phyloP scores from a whole-genome alignment of 2,329 filamentous ascomycete species.

The Emergomyces orientalis region DNA sequence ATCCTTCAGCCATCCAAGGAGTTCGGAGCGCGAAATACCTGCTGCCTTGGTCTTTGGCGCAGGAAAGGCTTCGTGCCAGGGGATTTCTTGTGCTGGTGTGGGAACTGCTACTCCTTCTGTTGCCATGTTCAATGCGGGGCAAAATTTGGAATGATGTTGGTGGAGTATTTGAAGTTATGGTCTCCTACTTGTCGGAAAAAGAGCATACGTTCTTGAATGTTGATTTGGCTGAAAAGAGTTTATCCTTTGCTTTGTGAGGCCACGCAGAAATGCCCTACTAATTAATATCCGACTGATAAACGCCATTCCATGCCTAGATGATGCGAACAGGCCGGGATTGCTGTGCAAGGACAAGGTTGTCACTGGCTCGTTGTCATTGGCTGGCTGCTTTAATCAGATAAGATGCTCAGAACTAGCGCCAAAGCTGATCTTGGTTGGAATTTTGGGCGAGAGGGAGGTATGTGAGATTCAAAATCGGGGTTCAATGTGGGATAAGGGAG shows the following conservation, averaged over 20 bases:
- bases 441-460: neutral
- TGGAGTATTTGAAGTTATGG: neutral
- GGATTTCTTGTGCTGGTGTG: conserved; percentile 15
- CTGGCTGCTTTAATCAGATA: neutral
- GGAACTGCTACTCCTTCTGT: neutral
- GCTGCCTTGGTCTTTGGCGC: conserved; percentile 24
- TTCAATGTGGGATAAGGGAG: neutral
- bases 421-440: no score
- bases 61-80: conserved; percentile 37
- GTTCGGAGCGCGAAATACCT: conserved; percentile 25
- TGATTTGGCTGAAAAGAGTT: neutral
- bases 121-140: neutral
- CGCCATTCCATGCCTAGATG: neutral
- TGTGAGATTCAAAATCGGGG: neutral
- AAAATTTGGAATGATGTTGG: neutral
- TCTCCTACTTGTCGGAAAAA: neutral
- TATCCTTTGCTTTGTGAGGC: neutral
- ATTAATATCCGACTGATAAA: neutral
- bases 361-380: neutral
- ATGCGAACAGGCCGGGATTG: no score
- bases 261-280: neutral
- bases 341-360: no score
- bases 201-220: neutral
- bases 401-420: no score
- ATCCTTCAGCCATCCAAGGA: conserved; percentile 31